Conservation (phyloP, 108 stramenopile species). For the Pseudonitzschia pungens region DNA sequence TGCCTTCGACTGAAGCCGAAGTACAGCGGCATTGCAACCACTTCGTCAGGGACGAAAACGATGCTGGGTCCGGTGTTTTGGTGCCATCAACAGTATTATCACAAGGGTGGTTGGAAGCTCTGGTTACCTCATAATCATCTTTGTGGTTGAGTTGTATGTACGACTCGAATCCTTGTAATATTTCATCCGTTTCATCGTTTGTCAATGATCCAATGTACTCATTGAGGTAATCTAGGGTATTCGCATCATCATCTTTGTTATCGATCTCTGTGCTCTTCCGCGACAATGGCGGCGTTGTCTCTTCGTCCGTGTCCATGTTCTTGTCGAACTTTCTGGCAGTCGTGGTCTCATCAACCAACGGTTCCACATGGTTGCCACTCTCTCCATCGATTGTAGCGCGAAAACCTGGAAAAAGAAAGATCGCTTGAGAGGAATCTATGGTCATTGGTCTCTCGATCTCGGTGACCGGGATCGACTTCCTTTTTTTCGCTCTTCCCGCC, state of each 20-base stretch:
- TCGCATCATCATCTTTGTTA: background rate
- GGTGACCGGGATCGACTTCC: background rate
- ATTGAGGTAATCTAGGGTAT: background rate
- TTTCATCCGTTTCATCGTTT: background rate
- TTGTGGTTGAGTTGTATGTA: background rate
- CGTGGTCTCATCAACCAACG: too few relatives aligned
- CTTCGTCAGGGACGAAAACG: background rate
- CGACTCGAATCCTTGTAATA: background rate
- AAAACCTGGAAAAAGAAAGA: background rate
- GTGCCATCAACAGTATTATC: background rate
- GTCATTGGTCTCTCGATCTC: background rate
- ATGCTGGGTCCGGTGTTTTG: background rate
- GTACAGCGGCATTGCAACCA: conserved; percentile 7
- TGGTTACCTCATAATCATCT: background rate
- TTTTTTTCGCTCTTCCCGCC: background rate
- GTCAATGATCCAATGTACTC: conserved; percentile 1
- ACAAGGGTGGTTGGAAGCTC: background rate
- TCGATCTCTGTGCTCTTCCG: background rate
- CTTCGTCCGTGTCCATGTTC: background rate
- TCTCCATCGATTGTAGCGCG: background rate
- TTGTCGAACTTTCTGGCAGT: too few relatives aligned
- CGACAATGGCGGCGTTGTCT: background rate
- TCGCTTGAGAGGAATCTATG: background rate
- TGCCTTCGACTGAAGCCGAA: background rate
- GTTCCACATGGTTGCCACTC: background rate